Base-by-base conservation (phyloP, 1,139 yeast species). In the Yamadazyma spencermartinsiae region DNA sequence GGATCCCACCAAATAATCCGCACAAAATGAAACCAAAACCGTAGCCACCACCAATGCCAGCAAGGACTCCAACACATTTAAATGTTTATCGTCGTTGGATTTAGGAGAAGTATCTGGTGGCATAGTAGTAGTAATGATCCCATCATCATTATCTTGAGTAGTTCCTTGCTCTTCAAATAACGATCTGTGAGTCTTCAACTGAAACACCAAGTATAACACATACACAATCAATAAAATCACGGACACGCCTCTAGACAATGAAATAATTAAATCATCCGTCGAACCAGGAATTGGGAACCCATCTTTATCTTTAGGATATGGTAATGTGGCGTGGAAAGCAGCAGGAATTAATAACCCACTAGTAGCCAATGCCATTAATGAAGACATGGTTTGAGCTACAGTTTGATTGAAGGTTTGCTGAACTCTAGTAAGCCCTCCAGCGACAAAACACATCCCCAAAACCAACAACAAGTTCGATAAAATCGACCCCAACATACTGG, bases 371-470 rank as follows among this genome's bases (percentile, higher is more conserved):
- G 95, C 95, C 82, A 92, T 79, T 50, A 92, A 73, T 2, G 96
- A 87, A 21, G 92, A 81, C 97, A 94, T 92, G 14, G 98, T 89
- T 51, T 92, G 98, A 6, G 98, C 98, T 9, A 90, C 97, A 0
- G 98, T 90, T 62, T 85, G 95, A 68, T 90, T 90, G 66, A 94
- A 92, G 3, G 76, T 76, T 62, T 92, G 98, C 60, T 86, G 95
- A 32, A 82, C 75, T 44, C 94, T 77, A 49, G 86, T 84, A 57
- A 82, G 74, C 12, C 98, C 98, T 40, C 98, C 98, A 35, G 89
- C 92, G 23, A 92, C 66, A 58, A 92, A 94, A 57, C 98, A 89
- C 62, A 95, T 85, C n/a, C 98, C 98, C 44, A 92, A 73, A 4
- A 92, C 98, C 44, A 94, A 74, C 45, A 92, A 69, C 53, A 89